Evolutionary conservation across 108 stramenopile species (phyloP), one percentile per base, ranked within the genome.

Genomic region (Nannochloropsis gaditana): DNA sequence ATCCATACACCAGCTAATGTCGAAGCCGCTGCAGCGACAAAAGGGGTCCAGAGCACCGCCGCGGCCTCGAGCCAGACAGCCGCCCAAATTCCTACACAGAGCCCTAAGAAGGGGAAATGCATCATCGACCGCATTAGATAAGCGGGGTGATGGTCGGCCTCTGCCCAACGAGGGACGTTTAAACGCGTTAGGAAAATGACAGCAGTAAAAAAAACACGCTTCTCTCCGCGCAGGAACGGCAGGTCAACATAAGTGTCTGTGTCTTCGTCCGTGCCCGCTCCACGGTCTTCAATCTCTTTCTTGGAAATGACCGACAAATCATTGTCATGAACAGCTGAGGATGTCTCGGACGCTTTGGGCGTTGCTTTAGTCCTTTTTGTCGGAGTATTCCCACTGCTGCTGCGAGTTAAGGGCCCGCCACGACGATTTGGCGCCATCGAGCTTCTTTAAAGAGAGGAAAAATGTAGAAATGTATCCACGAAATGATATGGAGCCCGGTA

Each of bases 21-120:
- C 10, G 86, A 80, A 6, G 91, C 91, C 9, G 93, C 84, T 42
- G 90, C 86, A 2, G 84, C 80, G 31, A 89, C 11, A 44, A 92
- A 92, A 42, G 81, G 85, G 10, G n/a, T 81, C 80, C 80, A 85
- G 5, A 85, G 44, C 80, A 43, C 42, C 81, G 43, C 81, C 9
- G 81, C 43, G 45, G 85, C 85, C 81, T 85, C 85, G 41, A 45
- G 81, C 85, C 85, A 85, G 43, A 94, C 85, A 9, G 82, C 87
- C 43, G 90, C 87, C 80, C 89, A 87, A 17, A 84, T 79, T 79
- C 93, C 93, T 87, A 93, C 86, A 10, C 93, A 43, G 10, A 86
- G 47, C 5, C 94, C 94, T 5, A 87, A 87, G 42, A 93, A 82
- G 9, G 93, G 93, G 59, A 94, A 93, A 83, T 93, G 93, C n/a